Conservation (phyloP, 2,329 filamentous ascomycete species). For the Alternaria atra region DNA sequence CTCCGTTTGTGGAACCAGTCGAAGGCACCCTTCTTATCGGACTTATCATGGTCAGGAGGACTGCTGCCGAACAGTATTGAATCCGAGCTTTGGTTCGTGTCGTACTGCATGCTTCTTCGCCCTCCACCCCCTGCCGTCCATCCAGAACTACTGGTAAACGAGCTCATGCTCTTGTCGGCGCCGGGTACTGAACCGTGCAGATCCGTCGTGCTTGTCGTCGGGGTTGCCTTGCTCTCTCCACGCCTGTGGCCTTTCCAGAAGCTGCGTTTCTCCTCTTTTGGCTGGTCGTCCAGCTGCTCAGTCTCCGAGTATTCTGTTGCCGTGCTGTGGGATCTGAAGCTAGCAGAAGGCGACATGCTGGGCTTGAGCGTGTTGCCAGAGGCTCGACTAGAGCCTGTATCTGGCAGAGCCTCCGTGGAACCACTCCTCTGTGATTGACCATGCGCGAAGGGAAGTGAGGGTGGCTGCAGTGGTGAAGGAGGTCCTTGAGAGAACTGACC, state of each 20-base stretch:
- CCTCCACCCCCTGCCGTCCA: constrained; percentile 30
- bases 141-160: constrained; percentile 47
- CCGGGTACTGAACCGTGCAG: constrained; percentile 48
- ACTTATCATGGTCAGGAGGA: constrained; percentile 48
- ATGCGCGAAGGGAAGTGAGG: constrained; percentile 39
- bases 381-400: constrained; percentile 56
- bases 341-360: constrained; percentile 77
- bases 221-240: constrained; percentile 47
- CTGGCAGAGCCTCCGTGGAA: constrained; percentile 40
- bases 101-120: constrained; percentile 46
- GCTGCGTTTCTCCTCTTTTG: constrained; percentile 65
- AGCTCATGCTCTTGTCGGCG: constrained; percentile 52
- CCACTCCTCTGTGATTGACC: constrained; percentile 37
- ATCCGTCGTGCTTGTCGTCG: constrained; percentile 48
- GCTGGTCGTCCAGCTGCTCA: constrained; percentile 73
- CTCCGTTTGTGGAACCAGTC: constrained; percentile 73
- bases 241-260: constrained; percentile 73
- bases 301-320: constrained; percentile 82
- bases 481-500: constrained; percentile 22
- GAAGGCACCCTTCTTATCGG: constrained; percentile 67
- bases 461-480: constrained; percentile 46
- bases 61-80: constrained; percentile 46
- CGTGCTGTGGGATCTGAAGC: constrained; percentile 74
- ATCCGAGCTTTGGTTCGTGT: constrained; percentile 41
- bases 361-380: constrained; percentile 66